Evolutionary conservation across 2,329 filamentous ascomycete species (phyloP), one percentile per base, ranked within the genome.

Genomic region (Polytolypa hystricis): DNA sequence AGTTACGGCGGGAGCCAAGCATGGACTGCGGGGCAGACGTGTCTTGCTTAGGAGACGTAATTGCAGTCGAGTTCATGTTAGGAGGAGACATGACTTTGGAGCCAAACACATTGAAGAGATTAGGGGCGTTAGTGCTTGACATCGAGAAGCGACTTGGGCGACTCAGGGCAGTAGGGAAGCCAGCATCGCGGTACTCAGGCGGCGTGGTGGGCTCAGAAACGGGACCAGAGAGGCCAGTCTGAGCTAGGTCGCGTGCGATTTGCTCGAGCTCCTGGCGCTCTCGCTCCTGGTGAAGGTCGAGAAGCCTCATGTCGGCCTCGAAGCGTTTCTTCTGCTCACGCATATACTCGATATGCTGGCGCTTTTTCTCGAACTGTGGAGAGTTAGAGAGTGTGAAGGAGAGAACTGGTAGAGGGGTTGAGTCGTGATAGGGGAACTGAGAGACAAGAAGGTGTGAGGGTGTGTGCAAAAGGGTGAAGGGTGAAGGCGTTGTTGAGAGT

Each of bases 131-230:
- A 52, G 95, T 70, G 64, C 84, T 91, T 25, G 86, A 87, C 42
- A 83, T 82, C 37, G 89, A 93, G 65, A 93, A 89, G 43, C 87
- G 77, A 56, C 87, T 87, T 29, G 85, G 83, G 28, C 85, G 77
- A 38, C 84, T 85, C 55, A 91, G 83, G 47, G 82, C 77, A 51
- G 77, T 78, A 38, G 82, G 78, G 52, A 93, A 89, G 29, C 79
- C 80, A 43, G 75, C 77, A 46, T 93, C 85, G 49, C 79, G 80
- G 58, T 91, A 89, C 59, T 96, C 91, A 20, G 91, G 91, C 15
- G 91, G 91, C 15, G 91, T 98, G 2, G 91, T 95, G 11, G 91
- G 91, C 63, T 96, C 89, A 49, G 84, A 94, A 56, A 93, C 84
- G 51, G 87, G 82, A 37, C 83, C 83, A 42, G 77, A 69, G 30